Evolutionary conservation across 257 asterid species (phyloP).

Genomic region (Plantago major): DNA sequence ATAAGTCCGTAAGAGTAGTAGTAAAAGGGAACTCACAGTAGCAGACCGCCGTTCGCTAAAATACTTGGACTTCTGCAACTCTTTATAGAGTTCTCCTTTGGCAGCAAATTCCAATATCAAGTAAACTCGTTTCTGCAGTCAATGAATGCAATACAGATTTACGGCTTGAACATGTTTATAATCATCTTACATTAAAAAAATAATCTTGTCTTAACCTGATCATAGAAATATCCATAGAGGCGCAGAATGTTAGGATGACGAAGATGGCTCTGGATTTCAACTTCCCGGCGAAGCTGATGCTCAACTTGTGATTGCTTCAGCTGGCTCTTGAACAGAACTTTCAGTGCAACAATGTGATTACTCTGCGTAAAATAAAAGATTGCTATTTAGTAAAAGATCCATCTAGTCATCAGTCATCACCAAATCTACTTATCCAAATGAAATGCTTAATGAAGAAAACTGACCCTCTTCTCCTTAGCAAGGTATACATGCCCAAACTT

Average conservation of each 20-base stretch:
- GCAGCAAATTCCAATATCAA: slow-evolving; percentile 64
- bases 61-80: slow-evolving; percentile 65
- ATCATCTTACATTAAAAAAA: background rate
- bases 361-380: slow-evolving; percentile 39
- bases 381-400: no score
- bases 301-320: slow-evolving; percentile 81
- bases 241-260: slow-evolving; percentile 68
- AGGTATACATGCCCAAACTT: slow-evolving; percentile 90
- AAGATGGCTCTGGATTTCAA: slow-evolving; percentile 75
- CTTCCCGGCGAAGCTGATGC: slow-evolving; percentile 83
- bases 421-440: no score
- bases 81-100: slow-evolving; percentile 75
- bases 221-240: slow-evolving; percentile 69
- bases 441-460: slow-evolving; percentile 7
- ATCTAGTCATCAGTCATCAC: no score
- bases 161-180: background rate
- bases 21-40: slow-evolving; percentile 41
- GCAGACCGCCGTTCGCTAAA: slow-evolving; percentile 70
- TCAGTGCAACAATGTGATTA: slow-evolving; percentile 72
- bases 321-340: slow-evolving; percentile 76
- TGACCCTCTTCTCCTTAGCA: slow-evolving; percentile 79
- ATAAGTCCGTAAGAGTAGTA: background rate
- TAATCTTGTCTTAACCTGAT: slow-evolving; percentile 39
- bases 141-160: slow-evolving; percentile 4
- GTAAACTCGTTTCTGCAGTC: slow-evolving; percentile 59